phyloP scores from a whole-genome alignment of 2,329 filamentous ascomycete species.

The Monilinia fructicola region DNA sequence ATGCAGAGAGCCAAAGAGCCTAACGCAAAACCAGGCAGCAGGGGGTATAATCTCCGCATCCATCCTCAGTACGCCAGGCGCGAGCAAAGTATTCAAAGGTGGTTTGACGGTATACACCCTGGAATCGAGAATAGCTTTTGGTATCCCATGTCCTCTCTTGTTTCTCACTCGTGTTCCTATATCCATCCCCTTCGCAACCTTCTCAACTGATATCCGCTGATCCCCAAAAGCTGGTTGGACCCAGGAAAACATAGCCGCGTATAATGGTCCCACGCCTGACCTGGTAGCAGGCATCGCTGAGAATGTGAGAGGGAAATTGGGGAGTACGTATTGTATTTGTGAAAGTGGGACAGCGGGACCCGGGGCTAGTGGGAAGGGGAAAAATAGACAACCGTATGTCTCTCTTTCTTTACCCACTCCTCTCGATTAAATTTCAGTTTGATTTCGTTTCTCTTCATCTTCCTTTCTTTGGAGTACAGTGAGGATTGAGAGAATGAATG shows the following conservation, averaged over 20 bases:
- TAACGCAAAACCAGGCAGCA: slow-evolving; percentile 48
- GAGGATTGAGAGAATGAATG: neutral
- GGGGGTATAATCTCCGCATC: slow-evolving; percentile 61
- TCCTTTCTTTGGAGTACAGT: neutral
- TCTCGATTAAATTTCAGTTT: neutral
- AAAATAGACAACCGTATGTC: slow-evolving; percentile 54
- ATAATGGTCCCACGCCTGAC: slow-evolving; percentile 58
- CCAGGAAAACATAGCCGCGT: slow-evolving; percentile 49
- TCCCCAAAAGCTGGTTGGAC: slow-evolving; percentile 55
- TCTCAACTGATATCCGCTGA: neutral
- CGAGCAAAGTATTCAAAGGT: slow-evolving; percentile 58
- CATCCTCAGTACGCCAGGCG: slow-evolving; percentile 58
- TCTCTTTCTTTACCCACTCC: slow-evolving; percentile 13
- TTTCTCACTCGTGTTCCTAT: neutral
- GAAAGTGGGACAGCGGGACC: slow-evolving; percentile 66
- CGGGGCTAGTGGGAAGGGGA: slow-evolving; percentile 55
- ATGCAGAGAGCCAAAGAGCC: neutral
- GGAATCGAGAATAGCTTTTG: slow-evolving; percentile 38
- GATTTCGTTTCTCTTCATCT: neutral
- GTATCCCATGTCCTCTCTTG: slow-evolving; percentile 13
- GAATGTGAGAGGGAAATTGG: slow-evolving; percentile 55
- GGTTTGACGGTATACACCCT: slow-evolving; percentile 52
- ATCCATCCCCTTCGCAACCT: neutral
- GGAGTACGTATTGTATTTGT: slow-evolving; percentile 56
- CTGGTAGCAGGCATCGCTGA: slow-evolving; percentile 57